Evolutionary conservation across 768 basidiomycete genomes (phyloP), one percentile per base, ranked within the genome.

Genomic region (Bullera alba): DNA sequence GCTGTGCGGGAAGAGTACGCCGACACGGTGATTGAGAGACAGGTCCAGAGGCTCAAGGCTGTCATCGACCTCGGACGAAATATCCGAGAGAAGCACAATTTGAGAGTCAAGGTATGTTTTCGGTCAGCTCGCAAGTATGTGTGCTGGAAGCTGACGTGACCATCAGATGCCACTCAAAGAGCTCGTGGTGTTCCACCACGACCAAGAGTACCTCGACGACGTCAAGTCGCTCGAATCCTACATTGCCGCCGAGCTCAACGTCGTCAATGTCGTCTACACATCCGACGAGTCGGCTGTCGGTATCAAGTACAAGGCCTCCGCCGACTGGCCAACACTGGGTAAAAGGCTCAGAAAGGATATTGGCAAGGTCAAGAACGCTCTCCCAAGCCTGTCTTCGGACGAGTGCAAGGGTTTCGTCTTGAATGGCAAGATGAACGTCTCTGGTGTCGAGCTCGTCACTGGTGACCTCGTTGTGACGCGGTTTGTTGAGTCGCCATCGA

Each of bases 281-380:
- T 85, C 85, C 1, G 86, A 95, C 68, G 95, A 97, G 73, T 75
- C 77, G 12, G 73, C 79, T 26, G 88, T 89, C 28, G 89, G 92
- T 21, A 85, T 96, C 59, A 82, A 82, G 54, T 97, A 96, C 78
- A 82, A 82, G 48, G 92, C 84, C 4, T 83, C 84, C 25, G 93
- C 95, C 8, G 95, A 99, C 75, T 96, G 90, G 88, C 78, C 81
- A n/a, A 84, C 87, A 14, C 79, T 99, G 44, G 95, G 95, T 42
- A 82, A 83, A 63, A 97, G 95, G 74, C 79, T 99, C 43, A 83
- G 93, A 57, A 95, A 89, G 69, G 90, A 96, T 71, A 75, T 97
- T 28, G 83, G 76, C 17, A 85, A 85, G 26, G 92, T 99, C 60
- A 86, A 88, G 77, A 87, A 83, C 48, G 88, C 83, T 0, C 78